A percentile compares a stretch with the other conserved stretches of the same genome.
phyloP scores from a whole-genome alignment of 1,284 basidiomycete species.

The Cryptococcus jaspeensis region DNA sequence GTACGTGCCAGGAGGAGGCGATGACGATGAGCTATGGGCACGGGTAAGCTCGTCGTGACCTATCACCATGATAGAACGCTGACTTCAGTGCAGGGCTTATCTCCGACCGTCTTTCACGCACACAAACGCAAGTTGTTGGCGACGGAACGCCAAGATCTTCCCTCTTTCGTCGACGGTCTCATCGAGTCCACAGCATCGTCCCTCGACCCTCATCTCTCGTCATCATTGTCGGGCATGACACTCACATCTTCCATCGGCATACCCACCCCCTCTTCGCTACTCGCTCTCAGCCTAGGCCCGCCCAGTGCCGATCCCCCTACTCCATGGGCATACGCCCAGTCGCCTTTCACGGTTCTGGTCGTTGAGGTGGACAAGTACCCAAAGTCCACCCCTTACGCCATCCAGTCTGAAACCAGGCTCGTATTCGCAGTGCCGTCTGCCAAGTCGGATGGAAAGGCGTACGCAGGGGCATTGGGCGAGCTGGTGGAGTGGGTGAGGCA shows the following conservation, averaged over 20 bases:
- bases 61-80: conserved; percentile 1
- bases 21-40: conserved; percentile 53
- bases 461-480: conserved; percentile 13
- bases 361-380: conserved; percentile 31
- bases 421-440: conserved; percentile 25
- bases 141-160: conserved; percentile 37
- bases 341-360: conserved; percentile 17
- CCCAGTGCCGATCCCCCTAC: conserved; percentile 4
- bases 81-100: conserved; percentile 35
- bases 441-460: conserved; percentile 26
- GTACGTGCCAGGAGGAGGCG: conserved; percentile 51
- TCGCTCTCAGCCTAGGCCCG: conserved; percentile 34
- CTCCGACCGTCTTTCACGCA: conserved; percentile 38
- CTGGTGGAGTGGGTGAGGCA: conserved; percentile 14
- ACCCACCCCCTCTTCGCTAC: conserved; percentile 7
- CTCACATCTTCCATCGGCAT: conserved; percentile 12
- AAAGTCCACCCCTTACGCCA: conserved; percentile 9
- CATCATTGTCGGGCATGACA: neutral
- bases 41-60: conserved; percentile 26
- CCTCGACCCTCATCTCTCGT: neutral
- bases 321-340: neutral
- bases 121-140: conserved; percentile 33
- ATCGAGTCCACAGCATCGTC: conserved; percentile 11
- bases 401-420: neutral
- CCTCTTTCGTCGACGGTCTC: conserved; percentile 29